Percentiles rank a stretch among this genome's conserved stretches.
These are phyloP conservation scores for Schoenoplectus triqueter DNA, from an alignment of 202 grass and related monocot species.

Conservation along the genomic window DNA sequence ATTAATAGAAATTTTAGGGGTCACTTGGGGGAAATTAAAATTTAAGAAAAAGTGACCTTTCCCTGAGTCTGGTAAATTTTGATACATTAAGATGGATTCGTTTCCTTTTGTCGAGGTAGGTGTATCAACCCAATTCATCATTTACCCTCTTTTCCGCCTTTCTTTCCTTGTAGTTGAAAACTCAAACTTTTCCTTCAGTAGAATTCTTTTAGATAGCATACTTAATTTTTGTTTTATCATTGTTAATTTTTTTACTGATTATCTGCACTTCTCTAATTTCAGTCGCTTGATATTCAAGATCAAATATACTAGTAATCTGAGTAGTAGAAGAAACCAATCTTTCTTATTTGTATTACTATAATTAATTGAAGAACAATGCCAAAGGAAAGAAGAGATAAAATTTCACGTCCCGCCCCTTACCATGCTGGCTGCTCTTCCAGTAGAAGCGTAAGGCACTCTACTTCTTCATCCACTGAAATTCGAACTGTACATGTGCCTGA, in stretches of 20 bases:
- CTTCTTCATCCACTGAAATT: not conserved
- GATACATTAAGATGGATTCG: not conserved
- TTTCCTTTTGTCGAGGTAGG: too few species aligned
- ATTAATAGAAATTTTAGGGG: not conserved
- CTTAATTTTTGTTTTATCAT: not conserved
- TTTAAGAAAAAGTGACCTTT: not conserved
- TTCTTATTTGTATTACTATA: slow-evolving; percentile 19
- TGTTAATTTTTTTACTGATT: slow-evolving; percentile 19
- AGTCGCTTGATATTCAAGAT: slow-evolving; percentile 34
- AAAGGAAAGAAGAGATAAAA: slow-evolving; percentile 38
- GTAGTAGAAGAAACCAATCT: slow-evolving; percentile 18
- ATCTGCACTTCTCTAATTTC: slow-evolving; percentile 32
- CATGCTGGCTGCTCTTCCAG: slow-evolving; percentile 33
- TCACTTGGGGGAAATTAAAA: too few species aligned
- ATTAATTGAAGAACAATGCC: slow-evolving; percentile 31
- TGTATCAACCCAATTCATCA: too few species aligned
- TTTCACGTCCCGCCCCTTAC: slow-evolving; percentile 11
- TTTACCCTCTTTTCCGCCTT: not conserved
- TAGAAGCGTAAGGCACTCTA: not conserved
- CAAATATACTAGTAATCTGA: slow-evolving; percentile 27
- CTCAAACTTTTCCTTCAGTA: not conserved
- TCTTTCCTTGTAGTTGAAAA: too few species aligned
- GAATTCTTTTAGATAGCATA: not conserved
- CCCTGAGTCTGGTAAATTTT: not conserved
- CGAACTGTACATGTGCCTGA: not conserved